Base-by-base conservation (phyloP, 441 rosid genomes). In the Gossypium gossypioides region DNA sequence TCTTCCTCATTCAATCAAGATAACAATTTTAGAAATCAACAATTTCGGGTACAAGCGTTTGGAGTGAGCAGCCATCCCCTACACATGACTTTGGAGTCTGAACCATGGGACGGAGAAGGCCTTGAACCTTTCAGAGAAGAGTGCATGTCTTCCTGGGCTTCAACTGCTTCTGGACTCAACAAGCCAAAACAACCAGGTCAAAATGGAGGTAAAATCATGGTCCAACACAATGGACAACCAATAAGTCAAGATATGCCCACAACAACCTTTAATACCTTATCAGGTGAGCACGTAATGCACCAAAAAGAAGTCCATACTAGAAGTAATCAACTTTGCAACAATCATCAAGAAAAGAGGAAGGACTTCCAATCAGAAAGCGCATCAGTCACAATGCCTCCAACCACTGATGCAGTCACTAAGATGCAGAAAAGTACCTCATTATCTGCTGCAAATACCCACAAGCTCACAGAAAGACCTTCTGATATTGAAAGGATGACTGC, bases 141-240 rank as follows among this genome's bases (percentile, higher is more conserved):
- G 72, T 78, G 82, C 75, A 78, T 75, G 66, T 78, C 84, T 79
- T 82, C 86, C 54, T 75, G 80, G 85, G 80, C 83, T 67, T 75
- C 92, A 73, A 74, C 81, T 55, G 77, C 84, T 77, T 81, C 87
- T 21, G 81, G 73, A 75, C 72, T 72, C 65, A 63, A 40, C 55
- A 72, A 71, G 55, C 80, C 78, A 73, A 83, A 75, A 80, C 78
- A 81, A 55, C 68, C 60, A 56, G 75, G 68, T 67, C 81, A 81
- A 24, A 52, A 27, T 68, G 66, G 55, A 37, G 69, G 75, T 68
- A 75, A 76, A 62, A 70, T 61, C 13, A 62, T 59, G 52, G 59
- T 81, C 62, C 78, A 76, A 56, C 83, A 84, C 40, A 74, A 51
- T 34, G 75, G 52, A 60, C 44, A 73, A 57, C 64, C 76, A 56